A percentile compares a stretch with the other conserved stretches of the same genome.
Evolutionary conservation across 2,329 filamentous ascomycete species (phyloP).

Genomic region (Calonectria ilicicola): DNA sequence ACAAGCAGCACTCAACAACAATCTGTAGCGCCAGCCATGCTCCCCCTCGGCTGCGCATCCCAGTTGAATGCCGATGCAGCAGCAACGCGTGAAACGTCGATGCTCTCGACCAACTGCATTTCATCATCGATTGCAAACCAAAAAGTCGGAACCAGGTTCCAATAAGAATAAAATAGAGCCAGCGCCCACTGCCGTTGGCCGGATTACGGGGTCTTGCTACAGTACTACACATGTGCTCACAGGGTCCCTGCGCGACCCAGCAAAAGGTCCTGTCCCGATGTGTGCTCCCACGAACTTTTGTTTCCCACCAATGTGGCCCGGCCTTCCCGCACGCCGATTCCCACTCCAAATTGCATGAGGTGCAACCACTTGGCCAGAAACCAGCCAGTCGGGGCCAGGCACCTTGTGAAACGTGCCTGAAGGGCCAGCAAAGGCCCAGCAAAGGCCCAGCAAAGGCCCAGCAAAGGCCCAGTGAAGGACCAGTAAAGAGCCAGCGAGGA

Average conservation of each 20-base stretch:
- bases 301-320: constrained; percentile 15
- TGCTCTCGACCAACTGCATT: not conserved
- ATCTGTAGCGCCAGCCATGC: not conserved
- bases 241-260: constrained; percentile 24
- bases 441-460: too few relatives aligned
- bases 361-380: constrained; percentile 12
- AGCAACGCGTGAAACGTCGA: not conserved
- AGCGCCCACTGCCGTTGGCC: constrained; percentile 8
- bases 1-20: not conserved
- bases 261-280: constrained; percentile 29
- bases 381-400: not conserved
- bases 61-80: not conserved
- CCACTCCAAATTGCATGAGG: constrained; percentile 6
- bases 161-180: not conserved
- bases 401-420: not conserved
- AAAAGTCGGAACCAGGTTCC: not conserved
- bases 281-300: constrained; percentile 22
- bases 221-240: not conserved
- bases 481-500: not conserved
- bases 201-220: not conserved
- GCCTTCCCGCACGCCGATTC: constrained; percentile 8
- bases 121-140: not conserved
- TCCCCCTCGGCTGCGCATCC: not conserved
- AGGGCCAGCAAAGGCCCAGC: too few relatives aligned
- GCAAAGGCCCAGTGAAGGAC: too few relatives aligned